phyloP scores from a whole-genome alignment of 345 rosid species.

The Populus tremula region DNA sequence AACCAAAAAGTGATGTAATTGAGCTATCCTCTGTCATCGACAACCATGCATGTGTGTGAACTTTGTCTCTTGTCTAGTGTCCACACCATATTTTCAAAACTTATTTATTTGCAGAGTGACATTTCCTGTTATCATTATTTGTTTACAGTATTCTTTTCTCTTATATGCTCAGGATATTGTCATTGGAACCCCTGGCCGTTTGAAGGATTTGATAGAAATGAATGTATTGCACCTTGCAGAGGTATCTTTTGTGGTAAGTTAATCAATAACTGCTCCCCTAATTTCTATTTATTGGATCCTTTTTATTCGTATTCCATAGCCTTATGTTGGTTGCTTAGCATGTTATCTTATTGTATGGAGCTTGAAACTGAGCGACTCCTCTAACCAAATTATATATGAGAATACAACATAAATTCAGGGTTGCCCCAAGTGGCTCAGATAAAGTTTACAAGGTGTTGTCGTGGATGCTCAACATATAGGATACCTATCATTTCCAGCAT shows the following conservation, averaged over 20 bases:
- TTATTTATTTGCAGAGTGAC: too few relatives aligned
- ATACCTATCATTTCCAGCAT: too few relatives aligned
- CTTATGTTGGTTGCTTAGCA: background rate
- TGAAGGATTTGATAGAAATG: constrained; percentile 85
- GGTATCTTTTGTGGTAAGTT: constrained; percentile 86
- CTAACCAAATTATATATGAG: too few relatives aligned
- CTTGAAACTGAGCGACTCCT: too few relatives aligned
- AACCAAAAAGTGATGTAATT: too few relatives aligned
- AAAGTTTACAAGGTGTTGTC: too few relatives aligned
- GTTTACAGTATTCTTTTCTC: constrained; percentile 4
- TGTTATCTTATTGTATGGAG: background rate
- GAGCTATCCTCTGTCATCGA: too few relatives aligned
- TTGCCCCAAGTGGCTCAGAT: too few relatives aligned
- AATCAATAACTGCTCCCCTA: background rate
- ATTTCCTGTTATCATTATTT: background rate
- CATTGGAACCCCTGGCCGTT: constrained; percentile 95
- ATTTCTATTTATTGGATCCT: background rate
- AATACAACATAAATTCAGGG: too few relatives aligned
- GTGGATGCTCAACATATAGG: too few relatives aligned
- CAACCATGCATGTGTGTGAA: too few relatives aligned
- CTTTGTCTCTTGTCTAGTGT: too few relatives aligned
- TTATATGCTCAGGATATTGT: constrained; percentile 60
- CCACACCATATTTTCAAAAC: background rate
- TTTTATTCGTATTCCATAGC: background rate
- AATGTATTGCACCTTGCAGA: constrained; percentile 64